Percentiles rank a stretch among this genome's conserved stretches.
phyloP scores from a whole-genome alignment of 78 protist genomes.

The Capsaspora owczarzaki region DNA sequence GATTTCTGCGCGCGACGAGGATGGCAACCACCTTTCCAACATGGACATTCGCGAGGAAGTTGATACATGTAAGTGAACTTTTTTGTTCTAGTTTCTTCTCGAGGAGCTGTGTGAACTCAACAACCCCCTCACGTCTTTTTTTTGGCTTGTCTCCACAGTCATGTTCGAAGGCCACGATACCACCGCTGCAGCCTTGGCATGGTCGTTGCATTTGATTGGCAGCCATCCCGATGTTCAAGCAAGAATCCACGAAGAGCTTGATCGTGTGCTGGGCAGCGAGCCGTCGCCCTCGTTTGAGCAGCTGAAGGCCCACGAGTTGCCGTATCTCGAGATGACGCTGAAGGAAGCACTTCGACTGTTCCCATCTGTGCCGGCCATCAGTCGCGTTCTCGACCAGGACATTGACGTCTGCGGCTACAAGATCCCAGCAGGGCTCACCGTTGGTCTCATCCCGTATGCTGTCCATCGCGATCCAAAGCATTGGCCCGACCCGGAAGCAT shows the following conservation, averaged over 20 bases:
- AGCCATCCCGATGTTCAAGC: background rate
- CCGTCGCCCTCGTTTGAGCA: background rate
- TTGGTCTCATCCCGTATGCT: background rate
- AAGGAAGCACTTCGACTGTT: background rate
- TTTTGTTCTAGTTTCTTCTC: too few relatives aligned
- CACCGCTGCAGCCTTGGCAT: slow-evolving; percentile 3
- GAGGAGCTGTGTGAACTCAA: too few relatives aligned
- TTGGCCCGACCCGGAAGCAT: background rate
- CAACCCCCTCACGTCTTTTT: too few relatives aligned
- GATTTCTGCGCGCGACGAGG: background rate
- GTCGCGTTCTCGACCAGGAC: background rate
- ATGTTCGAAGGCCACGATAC: slow-evolving; percentile 19
- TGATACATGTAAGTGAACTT: too few relatives aligned
- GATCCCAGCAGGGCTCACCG: too few relatives aligned
- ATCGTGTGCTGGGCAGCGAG: background rate
- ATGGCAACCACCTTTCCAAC: background rate
- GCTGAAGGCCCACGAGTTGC: background rate
- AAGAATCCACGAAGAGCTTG: background rate
- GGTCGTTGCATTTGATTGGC: background rate
- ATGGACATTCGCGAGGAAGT: slow-evolving; percentile 6
- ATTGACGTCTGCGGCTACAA: too few relatives aligned
- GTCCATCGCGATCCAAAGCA: background rate
- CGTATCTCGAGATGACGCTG: background rate
- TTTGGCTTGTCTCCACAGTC: too few relatives aligned
- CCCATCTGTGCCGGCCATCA: background rate